These are phyloP conservation scores for Suhomyces sp. DNA, from an alignment of 805 yeast genomes.

Conservation along the genomic window DNA sequence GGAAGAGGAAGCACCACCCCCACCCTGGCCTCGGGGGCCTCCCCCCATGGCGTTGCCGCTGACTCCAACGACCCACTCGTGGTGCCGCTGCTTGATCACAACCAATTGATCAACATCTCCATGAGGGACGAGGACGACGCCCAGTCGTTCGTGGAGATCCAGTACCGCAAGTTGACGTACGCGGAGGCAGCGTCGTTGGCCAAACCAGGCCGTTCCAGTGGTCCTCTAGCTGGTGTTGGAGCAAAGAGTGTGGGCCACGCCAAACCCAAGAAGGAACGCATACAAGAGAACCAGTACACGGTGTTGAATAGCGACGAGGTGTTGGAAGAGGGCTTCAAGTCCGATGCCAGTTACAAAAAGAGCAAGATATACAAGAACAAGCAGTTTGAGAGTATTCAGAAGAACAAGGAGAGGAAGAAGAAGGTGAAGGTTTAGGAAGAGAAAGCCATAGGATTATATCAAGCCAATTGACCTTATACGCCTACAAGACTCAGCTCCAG, in stretches of 20 bases:
- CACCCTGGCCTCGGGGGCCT: conserved; percentile 16
- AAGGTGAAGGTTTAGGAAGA: no score
- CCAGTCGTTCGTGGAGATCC: conserved; percentile 38
- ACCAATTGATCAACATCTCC: conserved; percentile 31
- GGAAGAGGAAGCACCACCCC: conserved; percentile 3
- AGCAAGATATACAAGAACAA: conserved; percentile 15
- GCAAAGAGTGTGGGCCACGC: conserved; percentile 4
- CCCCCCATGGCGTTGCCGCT: conserved; percentile 13
- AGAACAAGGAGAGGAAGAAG: conserved; percentile 15
- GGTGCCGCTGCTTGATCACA: conserved; percentile 25
- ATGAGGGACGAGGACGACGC: conserved; percentile 31
- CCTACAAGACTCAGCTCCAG: no score
- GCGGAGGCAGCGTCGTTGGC: conserved; percentile 43
- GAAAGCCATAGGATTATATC: no score
- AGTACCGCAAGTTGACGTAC: conserved; percentile 36
- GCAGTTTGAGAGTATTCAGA: conserved; percentile 19
- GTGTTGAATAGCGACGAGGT: conserved; percentile 15
- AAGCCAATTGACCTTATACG: no score
- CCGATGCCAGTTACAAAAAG: conserved; percentile 20
- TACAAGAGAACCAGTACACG: conserved; percentile 14
- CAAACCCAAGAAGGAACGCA: conserved; percentile 11
- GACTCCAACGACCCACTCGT: conserved; percentile 14
- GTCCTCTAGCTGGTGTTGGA: conserved; percentile 8
- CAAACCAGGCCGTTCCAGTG: conserved; percentile 10
- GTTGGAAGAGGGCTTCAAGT: conserved; percentile 16